Evolutionary conservation across 768 basidiomycete genomes (phyloP).

Genomic region (Fibroporia radiculosa): DNA sequence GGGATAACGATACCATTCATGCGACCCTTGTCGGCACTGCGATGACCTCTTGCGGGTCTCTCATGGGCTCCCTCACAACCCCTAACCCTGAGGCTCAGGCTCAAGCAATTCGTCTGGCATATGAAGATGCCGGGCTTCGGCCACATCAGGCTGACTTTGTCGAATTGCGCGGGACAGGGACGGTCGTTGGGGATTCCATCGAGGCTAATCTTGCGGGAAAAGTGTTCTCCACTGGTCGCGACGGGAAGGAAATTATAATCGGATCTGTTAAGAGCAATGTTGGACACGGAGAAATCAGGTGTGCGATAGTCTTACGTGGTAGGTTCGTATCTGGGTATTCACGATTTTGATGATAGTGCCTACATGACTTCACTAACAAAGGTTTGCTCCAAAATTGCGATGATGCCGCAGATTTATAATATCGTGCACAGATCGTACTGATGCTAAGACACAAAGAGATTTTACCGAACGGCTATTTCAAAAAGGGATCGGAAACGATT

Average conservation of each 20-base stretch:
- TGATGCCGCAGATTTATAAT: not conserved
- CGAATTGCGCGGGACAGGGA: slow-evolving; percentile 21
- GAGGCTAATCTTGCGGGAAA: slow-evolving; percentile 18
- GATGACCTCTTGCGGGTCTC: slow-evolving; percentile 27
- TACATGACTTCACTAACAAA: not conserved
- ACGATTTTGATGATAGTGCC: not conserved
- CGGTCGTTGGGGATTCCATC: slow-evolving; percentile 20
- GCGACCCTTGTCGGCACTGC: slow-evolving; percentile 24
- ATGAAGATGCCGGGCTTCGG: slow-evolving; percentile 20
- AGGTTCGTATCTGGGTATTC: not conserved
- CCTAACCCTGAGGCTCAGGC: slow-evolving; percentile 28
- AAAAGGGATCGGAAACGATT: slow-evolving; percentile 12
- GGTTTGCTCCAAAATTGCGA: not conserved
- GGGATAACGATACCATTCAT: slow-evolving; percentile 26
- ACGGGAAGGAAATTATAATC: slow-evolving; percentile 22
- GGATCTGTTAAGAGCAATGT: slow-evolving; percentile 40
- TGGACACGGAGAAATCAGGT: slow-evolving; percentile 32
- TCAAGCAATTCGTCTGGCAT: slow-evolving; percentile 27
- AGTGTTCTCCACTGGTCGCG: slow-evolving; percentile 21
- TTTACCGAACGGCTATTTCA: slow-evolving; percentile 13
- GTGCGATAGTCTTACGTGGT: slow-evolving; percentile 10
- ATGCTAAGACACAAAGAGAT: slow-evolving; percentile 12
- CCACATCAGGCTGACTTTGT: slow-evolving; percentile 22
- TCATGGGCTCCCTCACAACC: slow-evolving; percentile 26
- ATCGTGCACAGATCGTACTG: slow-evolving; percentile 6